These are phyloP conservation scores for Pholiota conissans DNA, from an alignment of 768 basidiomycete genomes.

Conservation along the genomic window DNA sequence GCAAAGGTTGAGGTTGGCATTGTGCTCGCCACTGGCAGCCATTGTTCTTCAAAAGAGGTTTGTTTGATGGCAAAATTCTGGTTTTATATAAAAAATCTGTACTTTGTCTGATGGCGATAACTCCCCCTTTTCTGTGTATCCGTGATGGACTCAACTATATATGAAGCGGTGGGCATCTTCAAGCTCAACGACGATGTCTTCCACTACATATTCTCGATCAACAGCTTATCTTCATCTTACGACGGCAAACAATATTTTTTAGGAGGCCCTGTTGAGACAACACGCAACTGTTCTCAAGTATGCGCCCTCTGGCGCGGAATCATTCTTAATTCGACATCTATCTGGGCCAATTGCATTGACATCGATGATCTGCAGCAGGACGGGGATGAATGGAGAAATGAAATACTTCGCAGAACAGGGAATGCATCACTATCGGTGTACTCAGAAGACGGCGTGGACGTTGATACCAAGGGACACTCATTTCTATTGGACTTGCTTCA, in stretches of 20 bases:
- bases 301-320: neutral
- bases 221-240: neutral
- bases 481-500: neutral
- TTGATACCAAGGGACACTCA: no score
- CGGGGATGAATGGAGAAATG: neutral
- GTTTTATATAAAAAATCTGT: no score
- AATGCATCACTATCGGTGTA: neutral
- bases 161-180: no score
- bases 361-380: neutral
- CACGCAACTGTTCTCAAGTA: neutral
- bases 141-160: no score
- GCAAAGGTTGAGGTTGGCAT: no score
- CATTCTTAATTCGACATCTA: neutral
- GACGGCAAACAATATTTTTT: neutral
- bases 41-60: no score
- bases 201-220: neutral
- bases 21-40: no score
- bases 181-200: neutral
- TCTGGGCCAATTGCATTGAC: neutral
- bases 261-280: neutral
- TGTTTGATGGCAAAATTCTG: no score
- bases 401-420: neutral
- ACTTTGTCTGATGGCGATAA: no score
- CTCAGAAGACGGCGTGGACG: no score
- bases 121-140: no score